phyloP scores from a whole-genome alignment of 352 stramenopile species.

The Globisporangium irregulare region DNA sequence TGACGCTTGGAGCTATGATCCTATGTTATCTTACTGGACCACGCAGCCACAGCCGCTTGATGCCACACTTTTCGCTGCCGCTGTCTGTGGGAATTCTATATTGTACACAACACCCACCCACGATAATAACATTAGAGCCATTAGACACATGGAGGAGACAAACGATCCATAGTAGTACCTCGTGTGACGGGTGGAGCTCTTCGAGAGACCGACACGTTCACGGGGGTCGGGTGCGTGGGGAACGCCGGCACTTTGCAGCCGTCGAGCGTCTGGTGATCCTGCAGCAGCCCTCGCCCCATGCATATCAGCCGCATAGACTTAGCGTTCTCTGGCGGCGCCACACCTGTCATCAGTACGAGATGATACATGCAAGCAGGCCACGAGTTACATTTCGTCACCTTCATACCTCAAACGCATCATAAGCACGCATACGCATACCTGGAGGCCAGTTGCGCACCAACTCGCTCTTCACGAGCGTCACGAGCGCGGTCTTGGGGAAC shows the following conservation, averaged over 20 bases:
- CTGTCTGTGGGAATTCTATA: conserved; percentile 17
- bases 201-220: conserved; percentile 90
- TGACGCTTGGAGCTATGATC: neutral
- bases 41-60: conserved; percentile 58
- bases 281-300: conserved; percentile 92
- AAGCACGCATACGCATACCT: conserved; percentile 23
- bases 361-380: neutral
- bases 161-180: conserved; percentile 23
- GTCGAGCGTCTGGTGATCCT: conserved; percentile 86
- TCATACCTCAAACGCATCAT: neutral
- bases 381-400: neutral
- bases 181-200: conserved; percentile 27
- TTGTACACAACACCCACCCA: too few species aligned
- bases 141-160: conserved; percentile 6
- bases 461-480: conserved; percentile 61
- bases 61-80: conserved; percentile 35
- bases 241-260: conserved; percentile 88
- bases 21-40: conserved; percentile 11
- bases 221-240: conserved; percentile 92
- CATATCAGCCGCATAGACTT: conserved; percentile 90
- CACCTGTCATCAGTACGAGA: conserved; percentile 23
- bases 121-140: too few species aligned
- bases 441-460: conserved; percentile 70
- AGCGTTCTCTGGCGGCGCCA: conserved; percentile 42
- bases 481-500: conserved; percentile 43